These are phyloP conservation scores for Gyromitra esculenta DNA, from an alignment of 2,329 filamentous ascomycete genomes.

Conservation along the genomic window DNA sequence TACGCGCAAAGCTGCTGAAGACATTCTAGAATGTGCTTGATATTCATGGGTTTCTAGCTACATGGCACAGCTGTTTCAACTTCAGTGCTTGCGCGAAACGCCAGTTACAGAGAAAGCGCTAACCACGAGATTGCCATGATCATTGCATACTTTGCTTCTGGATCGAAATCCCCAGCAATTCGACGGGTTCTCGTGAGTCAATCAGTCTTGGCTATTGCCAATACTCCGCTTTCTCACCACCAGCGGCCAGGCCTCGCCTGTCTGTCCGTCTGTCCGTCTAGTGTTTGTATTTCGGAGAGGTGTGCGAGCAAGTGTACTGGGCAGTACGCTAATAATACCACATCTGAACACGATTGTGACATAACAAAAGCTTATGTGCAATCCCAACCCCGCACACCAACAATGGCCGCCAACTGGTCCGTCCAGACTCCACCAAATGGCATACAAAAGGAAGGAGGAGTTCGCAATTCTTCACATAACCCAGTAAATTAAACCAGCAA, in stretches of 20 bases:
- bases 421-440: not conserved
- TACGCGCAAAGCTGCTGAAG: not conserved
- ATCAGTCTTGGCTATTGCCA: not conserved
- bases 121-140: not conserved
- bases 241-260: too few species aligned
- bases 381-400: not conserved
- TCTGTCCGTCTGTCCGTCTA: too few species aligned
- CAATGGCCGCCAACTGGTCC: not conserved
- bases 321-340: not conserved
- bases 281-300: not conserved
- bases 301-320: constrained; percentile 1
- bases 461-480: not conserved
- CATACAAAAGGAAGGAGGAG: not conserved
- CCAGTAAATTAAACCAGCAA: not conserved
- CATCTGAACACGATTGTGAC: not conserved
- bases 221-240: not conserved
- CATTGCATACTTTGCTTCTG: not conserved
- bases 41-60: not conserved
- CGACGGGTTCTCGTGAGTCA: not conserved
- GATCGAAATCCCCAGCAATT: not conserved
- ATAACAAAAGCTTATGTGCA: constrained; percentile 29
- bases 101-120: not conserved
- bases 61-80: not conserved
- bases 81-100: not conserved
- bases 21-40: not conserved